Evolutionary conservation across 2,329 filamentous ascomycete species (phyloP).

Genomic region (Calonectria pauciramosa): DNA sequence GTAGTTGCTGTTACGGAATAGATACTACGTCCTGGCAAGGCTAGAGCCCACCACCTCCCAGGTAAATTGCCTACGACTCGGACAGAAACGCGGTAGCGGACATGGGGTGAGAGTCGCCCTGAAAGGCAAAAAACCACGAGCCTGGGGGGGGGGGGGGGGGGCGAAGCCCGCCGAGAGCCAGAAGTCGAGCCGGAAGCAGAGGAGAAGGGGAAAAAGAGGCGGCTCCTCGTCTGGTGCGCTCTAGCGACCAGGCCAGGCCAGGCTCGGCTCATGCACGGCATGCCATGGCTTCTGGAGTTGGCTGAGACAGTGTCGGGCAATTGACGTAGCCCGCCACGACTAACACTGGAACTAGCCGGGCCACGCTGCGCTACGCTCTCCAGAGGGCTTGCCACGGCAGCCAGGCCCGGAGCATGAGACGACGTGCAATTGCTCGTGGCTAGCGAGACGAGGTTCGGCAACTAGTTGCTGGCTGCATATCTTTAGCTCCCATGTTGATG

Average conservation of each 20-base stretch:
- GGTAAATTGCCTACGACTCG: neutral
- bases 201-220: neutral
- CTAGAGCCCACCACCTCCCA: neutral
- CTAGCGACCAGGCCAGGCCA: neutral
- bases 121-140: neutral
- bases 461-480: conserved; percentile 19
- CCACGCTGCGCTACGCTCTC: neutral
- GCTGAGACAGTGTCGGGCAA: conserved; percentile 1
- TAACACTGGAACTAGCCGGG: neutral
- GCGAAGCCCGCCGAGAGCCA: neutral
- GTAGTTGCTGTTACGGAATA: conserved; percentile 8
- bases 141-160: no score
- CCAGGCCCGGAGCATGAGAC: neutral
- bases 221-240: neutral
- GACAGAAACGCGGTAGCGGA: neutral
- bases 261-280: conserved; percentile 16
- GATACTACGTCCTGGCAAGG: conserved; percentile 2
- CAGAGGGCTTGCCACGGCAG: neutral
- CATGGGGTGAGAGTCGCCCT: neutral
- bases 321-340: neutral
- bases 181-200: neutral
- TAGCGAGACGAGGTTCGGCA: conserved; percentile 6
- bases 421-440: neutral
- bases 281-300: neutral
- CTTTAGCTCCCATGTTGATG: neutral